These are phyloP conservation scores for Xylaria castorea DNA, from an alignment of 495 filamentous ascomycete species.

Conservation along the genomic window DNA sequence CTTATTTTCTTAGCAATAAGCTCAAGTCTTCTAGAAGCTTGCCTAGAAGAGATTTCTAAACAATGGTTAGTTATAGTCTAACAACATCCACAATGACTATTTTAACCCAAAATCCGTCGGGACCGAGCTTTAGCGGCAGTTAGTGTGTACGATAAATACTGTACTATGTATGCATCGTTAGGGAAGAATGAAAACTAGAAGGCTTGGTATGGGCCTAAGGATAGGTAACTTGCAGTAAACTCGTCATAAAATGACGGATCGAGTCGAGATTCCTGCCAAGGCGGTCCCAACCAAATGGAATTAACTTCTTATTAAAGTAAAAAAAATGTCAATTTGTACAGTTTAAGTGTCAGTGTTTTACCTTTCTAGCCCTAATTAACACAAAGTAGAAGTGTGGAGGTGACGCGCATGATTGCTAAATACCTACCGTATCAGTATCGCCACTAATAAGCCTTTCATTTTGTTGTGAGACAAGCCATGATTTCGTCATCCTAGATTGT, in stretches of 20 bases:
- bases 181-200: not conserved
- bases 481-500: conserved; percentile 6
- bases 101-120: not conserved
- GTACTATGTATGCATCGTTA: not conserved
- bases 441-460: conserved; percentile 15
- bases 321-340: not conserved
- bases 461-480: conserved; percentile 14
- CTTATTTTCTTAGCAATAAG: not conserved
- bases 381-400: not conserved
- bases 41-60: not conserved
- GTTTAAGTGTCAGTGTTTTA: not conserved
- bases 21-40: conserved; percentile 15
- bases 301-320: not conserved
- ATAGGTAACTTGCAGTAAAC: not conserved
- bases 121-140: not conserved
- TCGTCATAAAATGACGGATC: not conserved
- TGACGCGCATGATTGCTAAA: not conserved
- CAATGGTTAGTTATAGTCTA: not conserved
- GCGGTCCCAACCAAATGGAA: not conserved
- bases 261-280: not conserved
- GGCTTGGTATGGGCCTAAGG: not conserved
- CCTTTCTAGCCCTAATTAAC: not conserved
- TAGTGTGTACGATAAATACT: not conserved
- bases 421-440: not conserved
- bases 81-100: not conserved